Base-by-base conservation (phyloP, 2,329 filamentous ascomycete genomes). In the Fusarium brevicatenulatum region DNA sequence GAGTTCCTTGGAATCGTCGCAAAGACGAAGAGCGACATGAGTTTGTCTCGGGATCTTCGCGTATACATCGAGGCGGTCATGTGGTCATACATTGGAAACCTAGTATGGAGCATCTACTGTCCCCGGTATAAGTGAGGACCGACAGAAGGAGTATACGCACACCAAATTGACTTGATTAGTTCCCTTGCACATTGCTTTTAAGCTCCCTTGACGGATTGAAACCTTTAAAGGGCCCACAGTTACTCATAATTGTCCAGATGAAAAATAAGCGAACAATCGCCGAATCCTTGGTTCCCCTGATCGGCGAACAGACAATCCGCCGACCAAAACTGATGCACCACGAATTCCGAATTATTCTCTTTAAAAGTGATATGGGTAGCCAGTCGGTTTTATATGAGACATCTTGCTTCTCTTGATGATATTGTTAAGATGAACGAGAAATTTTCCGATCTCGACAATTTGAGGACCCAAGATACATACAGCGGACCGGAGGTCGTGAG, bases 381-480 rank as follows among this genome's bases (percentile, higher is more conserved):
- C 3, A 15, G 0, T 4, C 4, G 4, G 8, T 2, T 25, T 25
- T 1, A 9, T 25, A 9, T 13, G 12, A 25, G 4, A 5, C 4
- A 0, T 3, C 13, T 7, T 3, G 2, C 2, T 13, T 21, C 9
- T 11, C 13, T 16, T 4, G 13, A 4, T 47, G 9, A 5, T 0
- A 30, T 25, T 36, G 1, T 36, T 21, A 12, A 37, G 18, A 25
- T 10, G 5, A 0, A 9, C 5, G 2, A 36, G 9, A 9, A 5
- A 6, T 10, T 15, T 25, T 21, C 18, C 4, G n/a, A 15, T 7
- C 5, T 2, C 21, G 4, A 25, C n/a, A 9, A 36, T 13, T 21
- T 7, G 28, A 49, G 18, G 13, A 13, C 2, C 7, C 3, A 49
- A 3, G 8, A 4, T 4, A 5, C 12, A 28, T 11, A 36, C 4